Base-by-base conservation (phyloP, 169 alveolate species). In the Plasmodium knowlesi region DNA sequence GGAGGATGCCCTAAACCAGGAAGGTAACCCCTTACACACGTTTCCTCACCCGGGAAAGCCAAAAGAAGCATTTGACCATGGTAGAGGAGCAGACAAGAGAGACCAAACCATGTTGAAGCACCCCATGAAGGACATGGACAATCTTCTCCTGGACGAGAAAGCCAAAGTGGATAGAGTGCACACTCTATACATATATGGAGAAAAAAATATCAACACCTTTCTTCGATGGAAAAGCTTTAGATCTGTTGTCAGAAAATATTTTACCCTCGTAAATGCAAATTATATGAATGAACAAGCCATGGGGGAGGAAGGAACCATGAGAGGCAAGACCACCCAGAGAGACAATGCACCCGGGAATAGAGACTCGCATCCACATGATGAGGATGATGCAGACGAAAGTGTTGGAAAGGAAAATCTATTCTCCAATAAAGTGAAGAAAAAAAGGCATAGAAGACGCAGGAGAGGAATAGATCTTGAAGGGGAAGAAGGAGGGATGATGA, bases 141-240 rank as follows among this genome's bases (percentile, higher is more conserved):
- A 61, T 41, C 28, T 54, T 5, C 22, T 88, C 14, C 19, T n/a
- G 0, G 71, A 72, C 19, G 89, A 76, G 5, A 89, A 89, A 78
- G 74, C 22, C 37, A 61, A 89, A 37, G 71, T 89, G 6, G 94
- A 78, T 0, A 34, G 46, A 37, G 76, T 89, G 16, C 94, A 89
- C 28, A 89, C 94, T 0, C 46, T 89, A 22, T 89, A 89, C 72
- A 89, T 89, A n/a, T 89, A 89, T 79, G 94, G 94, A 50, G 70
- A 89, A 30, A 76, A 89, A 43, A 89, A 89, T 78, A 89, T 89
- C 46, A 80, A 89, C 53, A 79, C 89, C 2, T 89, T 89, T 79
- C 61, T 89, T 39, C 80, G 82, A 71, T 89, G 94, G 94, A 89
- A 67, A 57, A 46, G 72, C 46, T 89, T 89, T 28, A 34, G 94